Percentiles rank a stretch among this genome's conserved stretches.
These are phyloP conservation scores for Potentilla sterilis DNA, from an alignment of 306 rosid species.

Conservation along the genomic window DNA sequence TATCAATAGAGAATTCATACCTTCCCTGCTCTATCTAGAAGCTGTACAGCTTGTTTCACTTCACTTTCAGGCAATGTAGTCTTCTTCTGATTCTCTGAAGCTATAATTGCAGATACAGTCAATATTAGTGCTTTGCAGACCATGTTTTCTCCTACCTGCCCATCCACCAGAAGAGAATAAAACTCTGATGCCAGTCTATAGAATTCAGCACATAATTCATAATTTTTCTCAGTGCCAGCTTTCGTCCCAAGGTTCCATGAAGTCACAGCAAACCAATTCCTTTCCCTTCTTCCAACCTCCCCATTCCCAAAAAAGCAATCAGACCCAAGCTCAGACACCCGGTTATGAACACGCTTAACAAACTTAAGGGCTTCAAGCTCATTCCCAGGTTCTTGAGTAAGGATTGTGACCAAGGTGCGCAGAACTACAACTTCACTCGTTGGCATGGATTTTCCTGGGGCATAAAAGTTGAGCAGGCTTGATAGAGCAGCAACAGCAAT, in stretches of 20 bases:
- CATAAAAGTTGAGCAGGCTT: slow-evolving; percentile 60
- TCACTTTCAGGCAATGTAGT: slow-evolving; percentile 58
- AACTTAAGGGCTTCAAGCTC: slow-evolving; percentile 62
- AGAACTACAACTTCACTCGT: slow-evolving; percentile 70
- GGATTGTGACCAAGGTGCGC: slow-evolving; percentile 79
- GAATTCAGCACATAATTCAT: slow-evolving; percentile 67
- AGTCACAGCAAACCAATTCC: slow-evolving; percentile 85
- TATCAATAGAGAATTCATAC: slow-evolving; percentile 33
- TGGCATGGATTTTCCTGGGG: slow-evolving; percentile 71
- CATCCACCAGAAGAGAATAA: slow-evolving; percentile 43
- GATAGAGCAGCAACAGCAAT: slow-evolving; percentile 79
- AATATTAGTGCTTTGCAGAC: slow-evolving; percentile 66
- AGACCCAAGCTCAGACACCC: slow-evolving; percentile 65
- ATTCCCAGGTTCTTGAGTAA: slow-evolving; percentile 63
- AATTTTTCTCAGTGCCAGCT: slow-evolving; percentile 62
- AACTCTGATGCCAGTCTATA: slow-evolving; percentile 68
- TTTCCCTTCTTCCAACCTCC: slow-evolving; percentile 80
- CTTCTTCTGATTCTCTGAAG: slow-evolving; percentile 63
- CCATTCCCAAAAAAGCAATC: slow-evolving; percentile 79
- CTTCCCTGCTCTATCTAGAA: slow-evolving; percentile 87
- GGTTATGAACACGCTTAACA: slow-evolving; percentile 49
- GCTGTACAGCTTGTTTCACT: slow-evolving; percentile 60
- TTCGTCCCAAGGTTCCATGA: slow-evolving; percentile 87
- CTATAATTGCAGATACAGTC: slow-evolving; percentile 67
- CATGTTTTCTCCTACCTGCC: slow-evolving; percentile 54